A percentile compares a stretch with the other conserved stretches of the same genome.
phyloP scores from a whole-genome alignment of 495 filamentous ascomycete genomes.

The Xylaria acuta region DNA sequence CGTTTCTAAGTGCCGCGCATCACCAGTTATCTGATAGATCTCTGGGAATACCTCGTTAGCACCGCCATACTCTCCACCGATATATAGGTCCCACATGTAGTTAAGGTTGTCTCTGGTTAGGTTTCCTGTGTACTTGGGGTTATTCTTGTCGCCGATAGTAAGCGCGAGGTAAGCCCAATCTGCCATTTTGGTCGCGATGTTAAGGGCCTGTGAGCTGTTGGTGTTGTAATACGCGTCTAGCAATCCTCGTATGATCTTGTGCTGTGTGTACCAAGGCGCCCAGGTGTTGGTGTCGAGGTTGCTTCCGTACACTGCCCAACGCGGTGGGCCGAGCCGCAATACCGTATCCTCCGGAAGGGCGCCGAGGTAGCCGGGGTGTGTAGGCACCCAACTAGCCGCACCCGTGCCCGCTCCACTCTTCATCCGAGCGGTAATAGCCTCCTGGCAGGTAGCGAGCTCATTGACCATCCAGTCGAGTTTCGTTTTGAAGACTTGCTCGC shows the following conservation, averaged over 20 bases:
- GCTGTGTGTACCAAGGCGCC: slow-evolving; percentile 36
- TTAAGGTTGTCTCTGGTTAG: slow-evolving; percentile 34
- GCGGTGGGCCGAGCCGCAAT: slow-evolving; percentile 33
- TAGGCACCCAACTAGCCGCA: slow-evolving; percentile 30
- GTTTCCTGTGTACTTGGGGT: slow-evolving; percentile 31
- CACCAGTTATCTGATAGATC: slow-evolving; percentile 41
- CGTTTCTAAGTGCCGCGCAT: slow-evolving; percentile 36
- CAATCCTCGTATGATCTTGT: slow-evolving; percentile 35
- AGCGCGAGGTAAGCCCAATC: slow-evolving; percentile 36
- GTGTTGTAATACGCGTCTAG: slow-evolving; percentile 37
- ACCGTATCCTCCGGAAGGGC: slow-evolving; percentile 35
- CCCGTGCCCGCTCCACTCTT: slow-evolving; percentile 12
- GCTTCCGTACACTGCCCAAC: slow-evolving; percentile 33
- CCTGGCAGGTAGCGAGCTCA: slow-evolving; percentile 31
- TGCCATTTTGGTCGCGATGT: slow-evolving; percentile 31
- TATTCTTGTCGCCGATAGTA: slow-evolving; percentile 34
- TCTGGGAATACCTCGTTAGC: slow-evolving; percentile 42
- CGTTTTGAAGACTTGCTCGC: slow-evolving; percentile 30
- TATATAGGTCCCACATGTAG: slow-evolving; percentile 37
- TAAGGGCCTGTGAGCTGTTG: slow-evolving; percentile 30
- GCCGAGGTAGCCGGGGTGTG: slow-evolving; percentile 31
- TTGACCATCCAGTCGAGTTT: slow-evolving; percentile 36
- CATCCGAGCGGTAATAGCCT: slow-evolving; percentile 33
- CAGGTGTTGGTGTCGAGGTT: slow-evolving; percentile 29
- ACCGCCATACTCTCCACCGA: slow-evolving; percentile 36